Percentiles rank a stretch among this genome's conserved stretches.
These are phyloP conservation scores for Cercophora newfieldiana DNA, from an alignment of 495 filamentous ascomycete genomes.

Conservation along the genomic window DNA sequence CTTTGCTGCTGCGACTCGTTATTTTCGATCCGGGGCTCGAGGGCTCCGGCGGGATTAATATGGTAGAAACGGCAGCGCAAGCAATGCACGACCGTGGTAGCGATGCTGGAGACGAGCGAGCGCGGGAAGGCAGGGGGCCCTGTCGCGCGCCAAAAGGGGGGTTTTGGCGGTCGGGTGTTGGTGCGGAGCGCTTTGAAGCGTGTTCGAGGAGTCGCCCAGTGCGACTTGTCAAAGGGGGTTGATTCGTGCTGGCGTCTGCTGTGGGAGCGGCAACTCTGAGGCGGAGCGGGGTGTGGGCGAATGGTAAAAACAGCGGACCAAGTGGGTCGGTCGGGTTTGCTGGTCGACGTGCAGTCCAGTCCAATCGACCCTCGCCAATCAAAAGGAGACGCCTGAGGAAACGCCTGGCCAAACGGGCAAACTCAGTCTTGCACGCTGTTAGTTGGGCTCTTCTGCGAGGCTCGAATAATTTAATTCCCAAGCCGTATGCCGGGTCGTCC, in stretches of 20 bases:
- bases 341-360: background rate
- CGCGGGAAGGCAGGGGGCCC: slow-evolving; percentile 8
- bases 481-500: slow-evolving; percentile 4
- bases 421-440: background rate
- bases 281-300: slow-evolving; percentile 31
- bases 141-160: slow-evolving; percentile 35
- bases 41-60: slow-evolving; percentile 38
- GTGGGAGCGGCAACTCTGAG: slow-evolving; percentile 36
- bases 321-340: background rate
- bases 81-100: slow-evolving; percentile 15
- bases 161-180: slow-evolving; percentile 19
- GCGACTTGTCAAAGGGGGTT: slow-evolving; percentile 29
- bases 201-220: slow-evolving; percentile 43
- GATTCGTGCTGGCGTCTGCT: slow-evolving; percentile 36
- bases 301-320: slow-evolving; percentile 22
- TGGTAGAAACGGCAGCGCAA: slow-evolving; percentile 22
- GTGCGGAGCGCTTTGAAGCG: slow-evolving; percentile 23
- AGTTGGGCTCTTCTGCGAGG: slow-evolving; percentile 13
- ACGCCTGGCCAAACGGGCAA: slow-evolving; percentile 12
- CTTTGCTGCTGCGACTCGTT: slow-evolving; percentile 23
- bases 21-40: slow-evolving; percentile 32
- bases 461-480: slow-evolving; percentile 5
- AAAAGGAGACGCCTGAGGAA: slow-evolving; percentile 1
- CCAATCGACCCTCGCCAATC: slow-evolving; percentile 7
- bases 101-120: background rate